phyloP scores from a whole-genome alignment of 768 basidiomycete species.

The Collybiopsis confluens region DNA sequence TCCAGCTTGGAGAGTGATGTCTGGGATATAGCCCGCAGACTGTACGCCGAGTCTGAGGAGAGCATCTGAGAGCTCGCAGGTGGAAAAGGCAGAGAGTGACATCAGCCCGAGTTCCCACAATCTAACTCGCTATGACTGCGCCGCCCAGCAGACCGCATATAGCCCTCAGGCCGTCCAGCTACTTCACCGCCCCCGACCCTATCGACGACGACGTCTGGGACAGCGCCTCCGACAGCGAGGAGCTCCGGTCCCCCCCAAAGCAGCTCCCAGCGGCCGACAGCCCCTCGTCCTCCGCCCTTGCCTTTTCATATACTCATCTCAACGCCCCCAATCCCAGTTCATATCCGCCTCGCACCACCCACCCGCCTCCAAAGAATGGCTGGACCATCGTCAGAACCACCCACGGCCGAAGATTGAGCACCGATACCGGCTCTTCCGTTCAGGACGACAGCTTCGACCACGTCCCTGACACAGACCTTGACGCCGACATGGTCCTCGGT shows the following conservation, averaged over 20 bases:
- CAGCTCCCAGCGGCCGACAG: slow-evolving; percentile 45
- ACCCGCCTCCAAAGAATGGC: slow-evolving; percentile 48
- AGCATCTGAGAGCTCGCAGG: slow-evolving; percentile 8
- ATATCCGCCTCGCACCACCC: slow-evolving; percentile 53
- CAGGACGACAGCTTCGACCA: slow-evolving; percentile 8
- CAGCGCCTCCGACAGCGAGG: slow-evolving; percentile 76
- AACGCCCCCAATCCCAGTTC: slow-evolving; percentile 71
- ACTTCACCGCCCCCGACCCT: slow-evolving; percentile 52
- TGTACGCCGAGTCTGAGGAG: slow-evolving; percentile 69
- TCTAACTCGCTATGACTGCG: slow-evolving; percentile 34
- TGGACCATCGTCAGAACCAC: slow-evolving; percentile 72
- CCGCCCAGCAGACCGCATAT: slow-evolving; percentile 75
- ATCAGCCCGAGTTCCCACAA: background rate
- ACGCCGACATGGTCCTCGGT: slow-evolving; percentile 72
- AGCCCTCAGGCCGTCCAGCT: slow-evolving; percentile 52
- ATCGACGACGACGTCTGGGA: slow-evolving; percentile 90
- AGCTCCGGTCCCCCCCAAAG: slow-evolving; percentile 55
- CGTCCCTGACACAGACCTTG: slow-evolving; percentile 56
- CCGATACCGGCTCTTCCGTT: slow-evolving; percentile 6
- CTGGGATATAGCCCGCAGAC: slow-evolving; percentile 79
- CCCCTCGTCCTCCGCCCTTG: slow-evolving; percentile 64
- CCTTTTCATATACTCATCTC: slow-evolving; percentile 80
- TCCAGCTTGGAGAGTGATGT: slow-evolving; percentile 54
- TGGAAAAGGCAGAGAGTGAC: background rate
- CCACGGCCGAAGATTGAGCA: slow-evolving; percentile 4